Evolutionary conservation across 192 early-diverging fungal species (phyloP), one percentile per base, ranked within the genome.

Genomic region (Gigaspora rosea): DNA sequence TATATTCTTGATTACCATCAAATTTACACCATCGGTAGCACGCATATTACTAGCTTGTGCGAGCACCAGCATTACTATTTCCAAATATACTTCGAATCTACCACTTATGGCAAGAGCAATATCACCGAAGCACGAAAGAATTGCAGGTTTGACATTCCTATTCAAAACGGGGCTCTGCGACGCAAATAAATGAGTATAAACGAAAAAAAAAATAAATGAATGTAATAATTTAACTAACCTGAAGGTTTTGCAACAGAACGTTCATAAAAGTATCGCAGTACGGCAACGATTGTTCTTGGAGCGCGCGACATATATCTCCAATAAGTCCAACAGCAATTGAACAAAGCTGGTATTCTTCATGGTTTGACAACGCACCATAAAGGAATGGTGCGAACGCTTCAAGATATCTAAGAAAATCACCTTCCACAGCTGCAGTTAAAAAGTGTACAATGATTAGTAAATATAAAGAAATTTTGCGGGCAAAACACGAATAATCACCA

Each of bases 101-200:
- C 89, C 92, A 32, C 95, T 93, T 78, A 98, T 94, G 3, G 97
- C 96, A 56, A 98, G 81, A n/a, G 96, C 96, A 82, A 99, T 93
- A 84, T 99, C 97, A 54, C 97, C 97, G 87, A 99, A 96, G 83
- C 92, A 92, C 2, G 96, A 96, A 27, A 99, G 87, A 78, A 97
- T 97, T 16, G 93, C 86, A 4, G 98, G 96, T 86, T 97, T 97
- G 61, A 98, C 93, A 57, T 88, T 88, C 48, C 93, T 90, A 79
- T 94, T 91, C 58, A 98, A 86, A 22, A 88, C 87, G 48, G 92
- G 90, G 62, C 83, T 91, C 80, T 91, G 35, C 0, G 12, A 54
- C n/a, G 7, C 36, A 56, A 57, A 50, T 35, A 66, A 50, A 78
- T 41, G 75, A 62, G 11, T 41, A 1, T 10, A 66, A 66, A 8